Evolutionary conservation across 768 basidiomycete genomes (phyloP).

Genomic region (Leccinum longicurvipes): DNA sequence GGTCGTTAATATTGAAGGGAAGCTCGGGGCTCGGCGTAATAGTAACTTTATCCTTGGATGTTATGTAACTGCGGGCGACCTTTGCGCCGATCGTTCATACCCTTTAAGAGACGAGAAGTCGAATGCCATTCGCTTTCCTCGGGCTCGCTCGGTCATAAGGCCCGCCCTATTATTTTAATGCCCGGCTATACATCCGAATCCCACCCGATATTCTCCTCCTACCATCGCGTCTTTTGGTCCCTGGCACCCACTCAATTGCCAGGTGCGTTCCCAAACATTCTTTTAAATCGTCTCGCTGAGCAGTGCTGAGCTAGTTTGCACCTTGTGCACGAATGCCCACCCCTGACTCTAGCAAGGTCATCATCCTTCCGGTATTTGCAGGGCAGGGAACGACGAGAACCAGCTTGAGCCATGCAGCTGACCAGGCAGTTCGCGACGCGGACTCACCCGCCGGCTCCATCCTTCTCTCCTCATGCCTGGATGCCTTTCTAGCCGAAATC

Average conservation of each 20-base stretch:
- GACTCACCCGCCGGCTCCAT: constrained; percentile 39
- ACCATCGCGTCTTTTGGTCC: background rate
- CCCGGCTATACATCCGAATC: background rate
- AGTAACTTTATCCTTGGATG: constrained; percentile 23
- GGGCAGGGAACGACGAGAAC: constrained; percentile 49
- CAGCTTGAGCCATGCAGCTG: constrained; percentile 30
- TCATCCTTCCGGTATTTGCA: constrained; percentile 48
- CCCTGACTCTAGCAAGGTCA: constrained; percentile 7
- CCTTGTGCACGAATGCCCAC: background rate
- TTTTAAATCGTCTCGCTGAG: background rate
- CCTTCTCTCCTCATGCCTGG: constrained; percentile 49
- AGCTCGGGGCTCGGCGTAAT: constrained; percentile 16
- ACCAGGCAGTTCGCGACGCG: constrained; percentile 42
- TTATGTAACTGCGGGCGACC: constrained; percentile 27
- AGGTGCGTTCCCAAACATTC: constrained; percentile 2
- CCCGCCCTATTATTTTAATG: constrained; percentile 14
- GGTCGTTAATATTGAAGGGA: constrained; percentile 14
- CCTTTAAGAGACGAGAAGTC: constrained; percentile 17
- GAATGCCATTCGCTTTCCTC: constrained; percentile 19
- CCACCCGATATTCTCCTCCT: background rate
- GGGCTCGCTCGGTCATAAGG: constrained; percentile 6
- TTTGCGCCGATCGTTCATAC: constrained; percentile 4
- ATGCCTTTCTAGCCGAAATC: constrained; percentile 49
- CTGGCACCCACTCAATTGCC: background rate
- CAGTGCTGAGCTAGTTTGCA: background rate